These are phyloP conservation scores for Aspergillus aculeatus DNA, from an alignment of 2,329 filamentous ascomycete genomes.

Conservation along the genomic window DNA sequence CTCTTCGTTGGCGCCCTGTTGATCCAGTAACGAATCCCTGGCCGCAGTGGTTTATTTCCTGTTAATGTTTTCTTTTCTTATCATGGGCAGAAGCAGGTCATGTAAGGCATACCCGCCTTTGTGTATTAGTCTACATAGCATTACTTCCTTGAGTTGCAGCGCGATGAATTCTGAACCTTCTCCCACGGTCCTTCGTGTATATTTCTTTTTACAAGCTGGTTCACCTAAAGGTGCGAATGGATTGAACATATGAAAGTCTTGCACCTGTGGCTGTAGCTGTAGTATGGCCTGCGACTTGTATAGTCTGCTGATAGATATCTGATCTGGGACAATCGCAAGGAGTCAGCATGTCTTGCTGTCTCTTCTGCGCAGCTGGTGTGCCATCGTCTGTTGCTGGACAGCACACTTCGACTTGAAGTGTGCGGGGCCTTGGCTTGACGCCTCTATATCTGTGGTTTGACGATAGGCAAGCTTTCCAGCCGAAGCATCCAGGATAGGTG, in stretches of 20 bases:
- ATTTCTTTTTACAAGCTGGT: neutral
- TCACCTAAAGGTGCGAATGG: neutral
- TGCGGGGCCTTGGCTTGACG: neutral
- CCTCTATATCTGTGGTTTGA: too few species aligned
- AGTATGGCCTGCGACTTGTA: neutral
- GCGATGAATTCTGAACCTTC: constrained; percentile 23
- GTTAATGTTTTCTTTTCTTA: constrained; percentile 24
- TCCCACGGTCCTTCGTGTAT: neutral
- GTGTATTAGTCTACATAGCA: constrained; percentile 31
- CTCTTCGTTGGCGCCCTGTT: constrained; percentile 15
- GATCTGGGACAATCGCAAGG: too few species aligned
- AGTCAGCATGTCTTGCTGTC: neutral
- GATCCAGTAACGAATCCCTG: constrained; percentile 30
- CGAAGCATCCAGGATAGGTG: too few species aligned
- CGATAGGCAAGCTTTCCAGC: too few species aligned
- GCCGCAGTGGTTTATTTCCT: constrained; percentile 19
- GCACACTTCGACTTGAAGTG: too few species aligned
- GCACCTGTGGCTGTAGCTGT: too few species aligned
- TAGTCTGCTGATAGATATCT: too few species aligned
- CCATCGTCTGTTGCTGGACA: too few species aligned
- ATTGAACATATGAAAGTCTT: too few species aligned
- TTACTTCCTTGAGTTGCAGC: constrained; percentile 19
- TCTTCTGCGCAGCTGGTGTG: neutral
- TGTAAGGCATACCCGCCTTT: constrained; percentile 23
- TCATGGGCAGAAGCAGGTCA: constrained; percentile 22